Evolutionary conservation across 164 flowering plant species (phyloP).

Genomic region (Buxus sempervirens): DNA sequence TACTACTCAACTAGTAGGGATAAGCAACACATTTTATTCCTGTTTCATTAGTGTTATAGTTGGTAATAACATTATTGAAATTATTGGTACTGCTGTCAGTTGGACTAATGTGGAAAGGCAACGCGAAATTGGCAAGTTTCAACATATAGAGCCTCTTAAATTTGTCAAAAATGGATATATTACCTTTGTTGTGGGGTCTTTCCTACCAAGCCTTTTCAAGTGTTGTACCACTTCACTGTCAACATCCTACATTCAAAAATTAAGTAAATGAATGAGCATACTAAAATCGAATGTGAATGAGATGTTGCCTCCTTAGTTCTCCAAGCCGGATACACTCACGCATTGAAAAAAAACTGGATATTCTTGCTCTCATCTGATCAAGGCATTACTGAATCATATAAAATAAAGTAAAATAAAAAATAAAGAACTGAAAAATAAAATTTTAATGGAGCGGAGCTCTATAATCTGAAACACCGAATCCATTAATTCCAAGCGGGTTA

Average conservation of each 20-base stretch:
- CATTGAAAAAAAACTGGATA: no score
- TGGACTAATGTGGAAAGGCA: neutral
- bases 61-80: no score
- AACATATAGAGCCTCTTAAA: neutral
- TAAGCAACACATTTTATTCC: no score
- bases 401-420: no score
- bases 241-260: slow-evolving; percentile 47
- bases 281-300: neutral
- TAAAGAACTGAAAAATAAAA: no score
- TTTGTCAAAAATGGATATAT: neutral
- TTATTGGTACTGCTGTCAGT: neutral
- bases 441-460: no score
- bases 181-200: slow-evolving; percentile 94
- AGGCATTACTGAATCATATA: neutral
- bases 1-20: no score
- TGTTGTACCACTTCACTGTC: slow-evolving; percentile 86
- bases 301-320: neutral
- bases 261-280: neutral
- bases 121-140: neutral
- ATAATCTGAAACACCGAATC: neutral
- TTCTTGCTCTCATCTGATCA: neutral
- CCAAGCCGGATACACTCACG: neutral
- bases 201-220: slow-evolving; percentile 82
- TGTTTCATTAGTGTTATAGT: no score
- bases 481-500: neutral